Evolutionary conservation across 1,284 basidiomycete species (phyloP).

Genomic region (Cerioporus squamosus): DNA sequence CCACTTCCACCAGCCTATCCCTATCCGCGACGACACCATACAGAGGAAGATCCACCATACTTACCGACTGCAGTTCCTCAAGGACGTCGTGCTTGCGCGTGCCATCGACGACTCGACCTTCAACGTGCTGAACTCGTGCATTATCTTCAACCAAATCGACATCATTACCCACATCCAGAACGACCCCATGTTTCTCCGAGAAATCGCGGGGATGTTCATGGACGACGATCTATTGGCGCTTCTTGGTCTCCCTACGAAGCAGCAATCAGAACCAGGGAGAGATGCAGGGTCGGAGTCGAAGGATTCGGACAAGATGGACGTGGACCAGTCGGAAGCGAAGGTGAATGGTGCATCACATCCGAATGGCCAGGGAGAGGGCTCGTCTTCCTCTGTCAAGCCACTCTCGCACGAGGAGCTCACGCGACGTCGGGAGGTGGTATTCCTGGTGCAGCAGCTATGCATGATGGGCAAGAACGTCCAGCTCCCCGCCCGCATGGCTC

Average conservation of each 20-base stretch:
- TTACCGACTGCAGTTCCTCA: constrained; percentile 95
- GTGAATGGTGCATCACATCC: constrained; percentile 30
- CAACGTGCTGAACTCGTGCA: constrained; percentile 95
- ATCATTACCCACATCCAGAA: constrained; percentile 91
- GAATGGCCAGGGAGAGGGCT: constrained; percentile 25
- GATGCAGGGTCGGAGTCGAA: constrained; percentile 29
- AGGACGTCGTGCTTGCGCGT: constrained; percentile 96
- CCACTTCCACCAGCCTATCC: constrained; percentile 86
- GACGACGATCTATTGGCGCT: constrained; percentile 61
- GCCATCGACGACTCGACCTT: constrained; percentile 96
- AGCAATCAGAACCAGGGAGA: constrained; percentile 28
- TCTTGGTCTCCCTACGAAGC: constrained; percentile 35
- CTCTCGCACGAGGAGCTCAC: constrained; percentile 54
- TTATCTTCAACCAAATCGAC: constrained; percentile 99
- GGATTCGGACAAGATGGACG: constrained; percentile 37
- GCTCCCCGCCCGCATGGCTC: constrained; percentile 80
- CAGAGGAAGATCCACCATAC: constrained; percentile 94
- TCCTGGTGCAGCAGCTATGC: constrained; percentile 92
- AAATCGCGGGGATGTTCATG: constrained; percentile 81
- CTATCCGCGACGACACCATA: constrained; percentile 74
- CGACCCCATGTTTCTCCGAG: constrained; percentile 76
- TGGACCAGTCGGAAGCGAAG: constrained; percentile 39
- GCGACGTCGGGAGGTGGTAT: constrained; percentile 71
- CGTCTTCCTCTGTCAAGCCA: constrained; percentile 16
- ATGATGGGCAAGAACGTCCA: constrained; percentile 98